Evolutionary conservation across 352 stramenopile species (phyloP), one percentile per base, ranked within the genome.

Genomic region (Globisporangium barbulae): DNA sequence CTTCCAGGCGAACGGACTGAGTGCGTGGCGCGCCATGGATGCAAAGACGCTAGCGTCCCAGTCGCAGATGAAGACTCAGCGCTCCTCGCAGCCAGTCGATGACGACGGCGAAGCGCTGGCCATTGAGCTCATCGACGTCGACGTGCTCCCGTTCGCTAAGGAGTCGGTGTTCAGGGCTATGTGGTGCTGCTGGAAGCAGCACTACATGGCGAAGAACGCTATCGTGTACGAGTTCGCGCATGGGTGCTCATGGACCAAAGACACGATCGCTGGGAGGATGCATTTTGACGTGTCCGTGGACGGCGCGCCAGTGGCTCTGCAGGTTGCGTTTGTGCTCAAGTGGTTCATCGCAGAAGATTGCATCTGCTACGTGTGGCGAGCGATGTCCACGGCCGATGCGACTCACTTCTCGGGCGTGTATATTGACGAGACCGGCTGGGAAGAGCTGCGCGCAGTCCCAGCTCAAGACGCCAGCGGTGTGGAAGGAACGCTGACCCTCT

Each of bases 141-240:
- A 45, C 21, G 49, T 28, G 22, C 17, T 53, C 31, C n/a, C 60
- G 13, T 35, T 45, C n/a, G 49, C 30, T n/a, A 52, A 41, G 5
- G 50, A 65, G 4, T 7, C 44, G 19, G 49, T 59, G 10, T 53
- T 54, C 10, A 10, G 12, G 10, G 50, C 9, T 10, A 30, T 53
- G n/a, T 65, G 49, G 39, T 30, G 50, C 0, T 49, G 45, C 31
- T 64, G 58, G 58, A n/a, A 63, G n/a, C 31, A 62, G 30, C 42
- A 62, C 28, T 61, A 61, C 56, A 12, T 39, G 13, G 1, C n/a
- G 5, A 37, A 5, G 4, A 37, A 22, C 49, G 33, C 19, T n/a
- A 21, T 64, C 33, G 30, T 49, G 45, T 50, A 31, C 31, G 47
- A 64, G 9, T 4, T n/a, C n/a, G n/a, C n/a, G n/a, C n/a, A n/a